Percentiles rank a stretch among this genome's conserved stretches.
These are phyloP conservation scores for Camelina sativa DNA, from an alignment of 345 rosid species.

Conservation along the genomic window DNA sequence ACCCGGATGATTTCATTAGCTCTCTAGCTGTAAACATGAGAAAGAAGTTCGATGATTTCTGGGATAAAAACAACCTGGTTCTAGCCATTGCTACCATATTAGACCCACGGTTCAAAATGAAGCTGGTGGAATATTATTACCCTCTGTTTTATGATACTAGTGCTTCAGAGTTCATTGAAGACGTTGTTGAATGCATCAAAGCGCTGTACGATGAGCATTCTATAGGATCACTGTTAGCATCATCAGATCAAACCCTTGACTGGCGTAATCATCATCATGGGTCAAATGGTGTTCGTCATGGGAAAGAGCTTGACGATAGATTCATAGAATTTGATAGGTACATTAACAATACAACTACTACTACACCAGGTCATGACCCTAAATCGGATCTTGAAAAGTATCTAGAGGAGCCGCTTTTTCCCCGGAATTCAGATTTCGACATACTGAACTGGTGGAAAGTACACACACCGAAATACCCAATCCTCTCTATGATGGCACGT, in stretches of 20 bases:
- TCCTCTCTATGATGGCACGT: constrained; percentile 81
- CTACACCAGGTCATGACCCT: constrained; percentile 51
- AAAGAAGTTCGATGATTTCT: constrained; percentile 66
- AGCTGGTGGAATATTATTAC: constrained; percentile 76
- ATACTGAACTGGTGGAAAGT: constrained; percentile 88
- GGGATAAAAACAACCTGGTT: constrained; percentile 72
- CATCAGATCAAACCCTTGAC: constrained; percentile 57
- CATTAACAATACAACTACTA: constrained; percentile 55
- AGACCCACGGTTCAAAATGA: constrained; percentile 88
- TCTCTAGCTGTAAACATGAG: constrained; percentile 66
- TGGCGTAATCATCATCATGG: constrained; percentile 49
- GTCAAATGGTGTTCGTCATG: constrained; percentile 30
- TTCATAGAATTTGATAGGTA: constrained; percentile 64
- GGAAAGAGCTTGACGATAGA: constrained; percentile 55
- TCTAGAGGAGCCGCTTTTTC: constrained; percentile 85
- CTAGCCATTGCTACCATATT: constrained; percentile 76
- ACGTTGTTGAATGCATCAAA: constrained; percentile 60
- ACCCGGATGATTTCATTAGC: constrained; percentile 60
- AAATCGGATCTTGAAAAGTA: constrained; percentile 77
- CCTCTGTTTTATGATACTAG: constrained; percentile 60
- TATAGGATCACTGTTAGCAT: constrained; percentile 61
- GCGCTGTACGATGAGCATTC: constrained; percentile 74
- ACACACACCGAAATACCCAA: constrained; percentile 75
- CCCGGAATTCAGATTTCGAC: constrained; percentile 65
- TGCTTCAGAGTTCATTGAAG: constrained; percentile 62